Evolutionary conservation across 2,329 filamentous ascomycete species (phyloP).

Genomic region (Lecanicillium sp.): DNA sequence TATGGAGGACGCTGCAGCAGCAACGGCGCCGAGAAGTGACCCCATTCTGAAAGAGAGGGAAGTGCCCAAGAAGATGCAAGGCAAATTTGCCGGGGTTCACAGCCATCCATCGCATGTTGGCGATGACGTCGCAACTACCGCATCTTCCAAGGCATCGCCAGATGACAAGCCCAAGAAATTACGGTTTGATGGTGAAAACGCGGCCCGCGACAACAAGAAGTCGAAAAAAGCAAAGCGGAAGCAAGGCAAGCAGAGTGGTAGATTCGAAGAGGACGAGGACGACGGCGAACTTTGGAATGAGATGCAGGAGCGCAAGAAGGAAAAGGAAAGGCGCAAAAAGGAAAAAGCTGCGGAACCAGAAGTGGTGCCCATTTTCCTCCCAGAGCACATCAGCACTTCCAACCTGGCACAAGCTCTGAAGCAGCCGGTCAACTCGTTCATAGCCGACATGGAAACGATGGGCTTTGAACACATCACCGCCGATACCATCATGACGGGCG

Average conservation of each 20-base stretch:
- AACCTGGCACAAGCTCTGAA: constrained; percentile 72
- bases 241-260: constrained; percentile 10
- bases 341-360: constrained; percentile 33
- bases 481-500: constrained; percentile 82
- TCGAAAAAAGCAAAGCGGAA: constrained; percentile 7
- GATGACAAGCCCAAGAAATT: background rate
- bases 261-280: constrained; percentile 33
- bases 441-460: constrained; percentile 70
- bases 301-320: constrained; percentile 35
- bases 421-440: constrained; percentile 64
- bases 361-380: constrained; percentile 63
- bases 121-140: background rate
- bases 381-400: constrained; percentile 85
- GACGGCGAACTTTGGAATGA: constrained; percentile 32
- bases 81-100: constrained; percentile 7
- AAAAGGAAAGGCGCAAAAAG: constrained; percentile 35
- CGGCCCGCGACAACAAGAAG: constrained; percentile 6
- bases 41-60: background rate
- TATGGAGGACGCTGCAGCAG: background rate
- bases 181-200: background rate
- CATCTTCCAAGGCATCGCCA: background rate
- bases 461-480: constrained; percentile 82
- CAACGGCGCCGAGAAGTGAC: background rate
- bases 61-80: constrained; percentile 8
- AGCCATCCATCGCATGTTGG: constrained; percentile 12